Conservation (phyloP, 2,329 filamentous ascomycete genomes). For the Venturia aucupariae region DNA sequence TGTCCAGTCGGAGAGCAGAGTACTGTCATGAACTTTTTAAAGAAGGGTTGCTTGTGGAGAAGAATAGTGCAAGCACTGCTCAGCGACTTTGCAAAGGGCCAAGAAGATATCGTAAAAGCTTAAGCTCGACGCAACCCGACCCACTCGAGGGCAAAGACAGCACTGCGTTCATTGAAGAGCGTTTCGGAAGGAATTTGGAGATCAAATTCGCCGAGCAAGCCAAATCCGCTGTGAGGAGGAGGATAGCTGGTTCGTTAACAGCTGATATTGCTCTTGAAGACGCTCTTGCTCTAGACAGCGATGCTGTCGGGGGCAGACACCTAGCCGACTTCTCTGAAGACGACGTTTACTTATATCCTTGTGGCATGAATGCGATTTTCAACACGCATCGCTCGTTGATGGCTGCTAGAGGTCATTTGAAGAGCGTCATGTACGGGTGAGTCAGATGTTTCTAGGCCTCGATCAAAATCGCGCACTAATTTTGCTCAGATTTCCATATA, state of each 20-base stretch:
- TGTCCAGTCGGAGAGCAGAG: constrained; percentile 84
- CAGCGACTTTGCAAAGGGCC: constrained; percentile 57
- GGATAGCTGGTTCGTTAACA: constrained; percentile 79
- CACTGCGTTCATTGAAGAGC: constrained; percentile 78
- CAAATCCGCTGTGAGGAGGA: constrained; percentile 72
- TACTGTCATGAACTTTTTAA: constrained; percentile 71
- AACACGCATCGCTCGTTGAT: constrained; percentile 71
- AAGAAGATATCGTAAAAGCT: constrained; percentile 58
- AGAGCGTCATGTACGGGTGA: constrained; percentile 77
- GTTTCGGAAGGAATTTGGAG: constrained; percentile 86
- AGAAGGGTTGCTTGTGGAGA: constrained; percentile 55
- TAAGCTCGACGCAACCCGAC: neutral
- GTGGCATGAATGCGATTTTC: constrained; percentile 93
- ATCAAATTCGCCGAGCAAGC: constrained; percentile 70
- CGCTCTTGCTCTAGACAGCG: constrained; percentile 44
- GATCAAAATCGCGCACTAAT: neutral
- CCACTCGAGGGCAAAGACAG: constrained; percentile 53
- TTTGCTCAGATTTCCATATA: constrained; percentile 68
- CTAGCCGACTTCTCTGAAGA: constrained; percentile 64
- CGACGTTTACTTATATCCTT: constrained; percentile 82
- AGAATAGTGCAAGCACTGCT: constrained; percentile 28
- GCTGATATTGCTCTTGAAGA: constrained; percentile 59
- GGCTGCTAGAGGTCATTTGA: constrained; percentile 50
- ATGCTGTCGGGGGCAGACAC: constrained; percentile 28
- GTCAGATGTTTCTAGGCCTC: constrained; percentile 4